Conservation (phyloP, 108 stramenopile species). For the Cyclostephanos tholiformis region DNA sequence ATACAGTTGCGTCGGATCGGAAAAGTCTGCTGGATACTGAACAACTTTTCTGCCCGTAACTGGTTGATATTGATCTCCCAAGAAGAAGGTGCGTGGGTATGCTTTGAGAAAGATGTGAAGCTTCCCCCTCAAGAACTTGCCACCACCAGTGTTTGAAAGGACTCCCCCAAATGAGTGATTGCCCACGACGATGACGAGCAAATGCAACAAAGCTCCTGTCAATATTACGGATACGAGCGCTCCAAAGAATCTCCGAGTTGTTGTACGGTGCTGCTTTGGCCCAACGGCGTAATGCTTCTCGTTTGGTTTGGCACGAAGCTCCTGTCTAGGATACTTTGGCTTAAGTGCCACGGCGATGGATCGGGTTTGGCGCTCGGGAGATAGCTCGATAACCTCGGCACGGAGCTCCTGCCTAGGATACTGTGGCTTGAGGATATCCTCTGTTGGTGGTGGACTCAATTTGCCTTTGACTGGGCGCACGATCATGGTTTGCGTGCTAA, state of each 20-base stretch:
- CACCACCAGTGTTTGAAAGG: background rate
- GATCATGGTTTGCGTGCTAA: background rate
- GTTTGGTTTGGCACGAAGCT: slow-evolving; percentile 4
- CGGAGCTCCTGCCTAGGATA: background rate
- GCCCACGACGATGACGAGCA: background rate
- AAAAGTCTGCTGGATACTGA: slow-evolving; percentile 31
- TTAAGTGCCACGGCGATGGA: slow-evolving; percentile 1
- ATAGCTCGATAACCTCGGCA: slow-evolving; percentile 3
- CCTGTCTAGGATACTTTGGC: slow-evolving; percentile 14
- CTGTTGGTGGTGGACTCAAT: background rate
- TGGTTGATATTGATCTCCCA: background rate
- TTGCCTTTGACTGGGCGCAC: background rate
- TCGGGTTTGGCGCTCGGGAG: slow-evolving; percentile 2
- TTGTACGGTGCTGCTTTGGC: background rate
- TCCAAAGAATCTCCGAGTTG: background rate
- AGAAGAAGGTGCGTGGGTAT: slow-evolving; percentile 3
- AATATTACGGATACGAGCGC: background rate
- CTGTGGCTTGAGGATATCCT: slow-evolving; percentile 6
- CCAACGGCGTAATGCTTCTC: background rate
- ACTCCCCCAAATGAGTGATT: slow-evolving; percentile 2
- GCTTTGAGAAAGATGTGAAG: background rate
- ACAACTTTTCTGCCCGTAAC: slow-evolving; percentile 7
- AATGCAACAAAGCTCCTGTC: slow-evolving; percentile 5
- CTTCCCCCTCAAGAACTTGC: slow-evolving; percentile 5
- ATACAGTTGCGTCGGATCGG: slow-evolving; percentile 43